These are phyloP conservation scores for Arbutus unedo DNA, from an alignment of 148 eudicot genomes.

Conservation along the genomic window DNA sequence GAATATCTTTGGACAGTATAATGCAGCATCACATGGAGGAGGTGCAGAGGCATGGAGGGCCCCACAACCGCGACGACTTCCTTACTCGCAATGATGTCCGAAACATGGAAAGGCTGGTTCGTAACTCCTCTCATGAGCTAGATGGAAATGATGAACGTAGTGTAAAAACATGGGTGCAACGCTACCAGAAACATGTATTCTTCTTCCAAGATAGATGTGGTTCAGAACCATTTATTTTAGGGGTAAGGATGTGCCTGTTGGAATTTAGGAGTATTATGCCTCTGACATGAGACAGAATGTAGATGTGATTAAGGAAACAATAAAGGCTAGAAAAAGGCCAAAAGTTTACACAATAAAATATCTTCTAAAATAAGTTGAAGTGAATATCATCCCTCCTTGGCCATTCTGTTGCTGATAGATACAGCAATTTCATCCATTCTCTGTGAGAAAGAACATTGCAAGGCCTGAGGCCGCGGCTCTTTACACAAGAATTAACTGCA, in stretches of 20 bases:
- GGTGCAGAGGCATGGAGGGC: constrained; percentile 33
- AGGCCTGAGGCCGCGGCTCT: neutral
- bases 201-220: constrained; percentile 25
- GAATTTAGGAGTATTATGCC: neutral
- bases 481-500: neutral
- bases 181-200: constrained; percentile 31
- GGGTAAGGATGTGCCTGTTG: constrained; percentile 9
- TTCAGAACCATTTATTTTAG: constrained; percentile 27
- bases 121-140: constrained; percentile 27
- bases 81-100: constrained; percentile 31
- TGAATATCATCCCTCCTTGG: neutral
- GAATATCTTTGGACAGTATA: constrained; percentile 28
- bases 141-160: constrained; percentile 19
- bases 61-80: constrained; percentile 29
- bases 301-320: neutral
- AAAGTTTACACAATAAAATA: neutral
- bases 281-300: neutral
- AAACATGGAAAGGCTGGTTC: constrained; percentile 32
- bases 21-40: constrained; percentile 31
- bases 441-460: neutral
- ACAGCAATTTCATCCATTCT: neutral
- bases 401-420: neutral
- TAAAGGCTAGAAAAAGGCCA: neutral
- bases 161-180: constrained; percentile 32
- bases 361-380: neutral